Evolutionary conservation across 2,329 filamentous ascomycete species (phyloP).

Genomic region (Xylariales sp.): DNA sequence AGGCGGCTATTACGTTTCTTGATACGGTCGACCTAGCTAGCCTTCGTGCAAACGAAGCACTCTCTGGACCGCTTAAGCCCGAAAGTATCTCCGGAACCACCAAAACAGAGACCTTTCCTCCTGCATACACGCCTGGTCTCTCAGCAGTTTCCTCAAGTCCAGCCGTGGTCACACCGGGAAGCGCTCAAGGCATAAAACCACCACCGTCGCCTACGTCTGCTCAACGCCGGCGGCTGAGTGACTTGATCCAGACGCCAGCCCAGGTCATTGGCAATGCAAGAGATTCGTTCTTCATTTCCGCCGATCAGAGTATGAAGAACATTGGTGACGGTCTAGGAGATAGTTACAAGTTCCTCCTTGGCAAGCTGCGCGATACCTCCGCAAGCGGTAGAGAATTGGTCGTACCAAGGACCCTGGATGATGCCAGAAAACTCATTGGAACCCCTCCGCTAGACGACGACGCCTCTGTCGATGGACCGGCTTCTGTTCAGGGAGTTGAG

Average conservation of each 20-base stretch:
- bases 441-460: slow-evolving; percentile 62
- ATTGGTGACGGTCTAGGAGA: slow-evolving; percentile 87
- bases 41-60: slow-evolving; percentile 72
- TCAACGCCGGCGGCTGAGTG: slow-evolving; percentile 68
- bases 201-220: slow-evolving; percentile 36
- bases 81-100: slow-evolving; percentile 43
- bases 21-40: slow-evolving; percentile 93
- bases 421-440: slow-evolving; percentile 83
- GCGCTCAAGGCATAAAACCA: slow-evolving; percentile 26
- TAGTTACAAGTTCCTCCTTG: slow-evolving; percentile 90
- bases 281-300: slow-evolving; percentile 80
- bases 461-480: slow-evolving; percentile 53
- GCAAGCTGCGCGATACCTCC: slow-evolving; percentile 73
- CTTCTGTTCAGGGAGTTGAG: slow-evolving; percentile 42
- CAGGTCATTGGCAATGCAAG: slow-evolving; percentile 77
- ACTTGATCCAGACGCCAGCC: slow-evolving; percentile 79
- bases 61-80: slow-evolving; percentile 60
- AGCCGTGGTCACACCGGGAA: slow-evolving; percentile 27
- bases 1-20: slow-evolving; percentile 89
- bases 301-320: slow-evolving; percentile 86
- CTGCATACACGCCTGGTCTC: slow-evolving; percentile 46
- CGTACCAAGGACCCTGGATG: slow-evolving; percentile 85
- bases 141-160: slow-evolving; percentile 28
- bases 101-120: slow-evolving; percentile 51
- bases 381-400: slow-evolving; percentile 45